These are phyloP conservation scores for Chytriomyces hyalinus DNA, from an alignment of 192 early-diverging fungal genomes.

Conservation along the genomic window DNA sequence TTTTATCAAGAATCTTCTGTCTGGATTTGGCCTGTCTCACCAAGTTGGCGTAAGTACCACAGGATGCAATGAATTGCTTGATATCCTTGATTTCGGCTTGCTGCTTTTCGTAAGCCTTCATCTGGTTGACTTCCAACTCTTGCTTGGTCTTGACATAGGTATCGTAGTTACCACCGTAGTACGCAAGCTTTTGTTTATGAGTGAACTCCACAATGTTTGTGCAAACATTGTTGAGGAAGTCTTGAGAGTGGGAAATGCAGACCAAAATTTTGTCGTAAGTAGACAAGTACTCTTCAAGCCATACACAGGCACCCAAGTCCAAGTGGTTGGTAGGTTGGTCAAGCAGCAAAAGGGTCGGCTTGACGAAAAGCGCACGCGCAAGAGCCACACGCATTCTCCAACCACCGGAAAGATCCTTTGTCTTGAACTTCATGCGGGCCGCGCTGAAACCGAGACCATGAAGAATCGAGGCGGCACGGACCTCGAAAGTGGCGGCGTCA, in stretches of 20 bases:
- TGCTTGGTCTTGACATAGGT: conserved; percentile 92
- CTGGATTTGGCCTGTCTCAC: conserved; percentile 98
- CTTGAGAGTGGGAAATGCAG: conserved; percentile 92
- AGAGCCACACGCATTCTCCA: conserved; percentile 99
- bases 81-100: conserved; percentile 99
- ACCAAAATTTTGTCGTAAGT: conserved; percentile 85
- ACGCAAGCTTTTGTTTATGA: conserved; percentile 85
- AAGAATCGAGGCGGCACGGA: conserved; percentile 87
- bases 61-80: conserved; percentile 97
- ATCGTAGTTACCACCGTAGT: conserved; percentile 99
- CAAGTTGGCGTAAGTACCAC: conserved; percentile 99
- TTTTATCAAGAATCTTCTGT: conserved; percentile 99
- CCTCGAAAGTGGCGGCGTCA: conserved; percentile 93
- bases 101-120: conserved; percentile 99
- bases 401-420: conserved; percentile 98
- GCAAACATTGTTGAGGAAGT: conserved; percentile 94
- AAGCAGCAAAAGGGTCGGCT: conserved; percentile 72
- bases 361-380: conserved; percentile 94
- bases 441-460: conserved; percentile 93
- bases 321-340: conserved; percentile 81
- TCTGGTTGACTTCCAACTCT: conserved; percentile 97
- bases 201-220: conserved; percentile 95
- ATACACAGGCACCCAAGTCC: conserved; percentile 90
- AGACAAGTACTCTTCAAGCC: conserved; percentile 81
- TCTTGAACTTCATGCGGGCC: conserved; percentile 86